These are phyloP conservation scores for Fusarium nisikadoi DNA, from an alignment of 2,329 filamentous ascomycete genomes.

Conservation along the genomic window DNA sequence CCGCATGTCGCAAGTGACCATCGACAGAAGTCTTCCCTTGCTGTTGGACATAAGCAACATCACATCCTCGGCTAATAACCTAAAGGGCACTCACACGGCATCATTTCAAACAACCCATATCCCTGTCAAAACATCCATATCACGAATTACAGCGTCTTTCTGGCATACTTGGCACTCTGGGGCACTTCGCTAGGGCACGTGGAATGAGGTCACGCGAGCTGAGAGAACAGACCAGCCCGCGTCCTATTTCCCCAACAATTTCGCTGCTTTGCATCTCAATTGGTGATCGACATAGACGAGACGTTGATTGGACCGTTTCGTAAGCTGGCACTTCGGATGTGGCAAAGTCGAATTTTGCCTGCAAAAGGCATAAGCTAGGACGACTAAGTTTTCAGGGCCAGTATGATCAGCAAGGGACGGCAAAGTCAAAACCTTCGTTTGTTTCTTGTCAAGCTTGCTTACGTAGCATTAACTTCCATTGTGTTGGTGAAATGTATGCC, in stretches of 20 bases:
- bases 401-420: slow-evolving; percentile 18
- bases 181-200: slow-evolving; percentile 17
- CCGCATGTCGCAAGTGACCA: slow-evolving; percentile 13
- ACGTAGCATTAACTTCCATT: background rate
- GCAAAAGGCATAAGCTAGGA: slow-evolving; percentile 1
- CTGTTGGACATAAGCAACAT: slow-evolving; percentile 2
- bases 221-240: slow-evolving; percentile 27
- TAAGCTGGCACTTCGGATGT: slow-evolving; percentile 11
- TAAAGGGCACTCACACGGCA: slow-evolving; percentile 5
- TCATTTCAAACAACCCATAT: background rate
- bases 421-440: background rate
- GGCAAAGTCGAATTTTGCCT: slow-evolving; percentile 20
- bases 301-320: slow-evolving; percentile 30
- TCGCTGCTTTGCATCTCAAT: slow-evolving; percentile 30
- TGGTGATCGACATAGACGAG: slow-evolving; percentile 27
- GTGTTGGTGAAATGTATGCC: background rate
- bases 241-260: slow-evolving; percentile 39
- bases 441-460: background rate
- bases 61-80: slow-evolving; percentile 23
- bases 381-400: background rate
- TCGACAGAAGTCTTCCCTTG: slow-evolving; percentile 10
- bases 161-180: background rate
- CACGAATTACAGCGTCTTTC: slow-evolving; percentile 5
- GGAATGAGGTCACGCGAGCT: slow-evolving; percentile 36
- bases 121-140: slow-evolving; percentile 6